Base-by-base conservation (phyloP, 2,329 filamentous ascomycete species). In the Scorias spongiosa region DNA sequence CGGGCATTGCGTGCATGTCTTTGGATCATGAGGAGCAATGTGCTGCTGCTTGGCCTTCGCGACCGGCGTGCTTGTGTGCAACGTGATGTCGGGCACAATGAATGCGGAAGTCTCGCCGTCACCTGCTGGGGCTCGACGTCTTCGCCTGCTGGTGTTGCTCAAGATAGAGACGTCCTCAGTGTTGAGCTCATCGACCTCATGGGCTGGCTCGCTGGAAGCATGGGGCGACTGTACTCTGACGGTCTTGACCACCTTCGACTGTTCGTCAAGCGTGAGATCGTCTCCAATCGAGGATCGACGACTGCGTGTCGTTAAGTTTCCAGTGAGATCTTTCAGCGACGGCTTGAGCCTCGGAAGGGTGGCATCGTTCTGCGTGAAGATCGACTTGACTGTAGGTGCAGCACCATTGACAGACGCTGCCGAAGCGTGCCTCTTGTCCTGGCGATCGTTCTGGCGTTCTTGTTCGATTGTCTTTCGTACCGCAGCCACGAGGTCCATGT, bases 71-170 rank as follows among this genome's bases (percentile, higher is more conserved):
- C 40, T 14, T 37, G 42, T 42, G 54, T 57, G 55, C 39, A 79
- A 60, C 15, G 75, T 78, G 51, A 80, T 76, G 50, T 80, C 76
- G 10, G 75, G 75, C 5, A 80, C 60, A 49, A 80, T 78, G 55
- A 79, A 78, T 5, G 74, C 76, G 2, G 75, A 80, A 5, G 76
- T 80, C 71, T 56, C 48, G 45, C 56, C 54, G 11, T 55, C 57
- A 45, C 77, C 74, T 20, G 67, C 64, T 11, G 65, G 62, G 32
- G 62, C 61, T 14, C 54, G 51, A 39, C 69, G 70, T 20, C 38
- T 17, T 41, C 71, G 69, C 9, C 67, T 67, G 42, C 66, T 66
- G 29, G 68, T 65, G 40, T 67, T 67, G 54, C 70, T 69, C 5
- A 70, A 56, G 32, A 68, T 62, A 0, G 73, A 73, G 38, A 63